A percentile compares a stretch with the other conserved stretches of the same genome.
These are phyloP conservation scores for Aureobasidium sp. DNA, from an alignment of 2,329 filamentous ascomycete species.

Conservation along the genomic window DNA sequence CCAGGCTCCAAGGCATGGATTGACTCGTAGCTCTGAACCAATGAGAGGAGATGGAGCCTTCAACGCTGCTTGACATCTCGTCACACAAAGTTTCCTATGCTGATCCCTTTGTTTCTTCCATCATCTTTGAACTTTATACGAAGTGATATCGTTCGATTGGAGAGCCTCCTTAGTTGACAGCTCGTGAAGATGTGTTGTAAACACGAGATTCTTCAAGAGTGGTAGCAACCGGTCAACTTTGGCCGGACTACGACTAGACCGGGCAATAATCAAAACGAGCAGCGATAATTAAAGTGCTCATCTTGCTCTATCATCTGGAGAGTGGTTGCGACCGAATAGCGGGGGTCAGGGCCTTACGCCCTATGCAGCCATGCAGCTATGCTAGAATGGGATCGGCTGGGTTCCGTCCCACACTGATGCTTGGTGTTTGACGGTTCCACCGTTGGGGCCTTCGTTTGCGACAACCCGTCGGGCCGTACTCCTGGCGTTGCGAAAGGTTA, in stretches of 20 bases:
- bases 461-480: slow-evolving; percentile 11
- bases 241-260: neutral
- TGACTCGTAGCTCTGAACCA: slow-evolving; percentile 4
- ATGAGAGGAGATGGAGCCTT: slow-evolving; percentile 18
- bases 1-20: neutral
- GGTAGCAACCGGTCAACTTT: neutral
- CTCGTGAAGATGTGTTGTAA: neutral
- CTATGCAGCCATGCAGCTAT: neutral
- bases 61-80: slow-evolving; percentile 25
- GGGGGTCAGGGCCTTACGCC: slow-evolving; percentile 12
- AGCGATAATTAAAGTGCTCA: slow-evolving; percentile 10
- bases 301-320: neutral
- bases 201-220: neutral
- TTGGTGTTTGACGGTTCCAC: slow-evolving; percentile 9
- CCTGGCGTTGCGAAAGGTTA: slow-evolving; percentile 3
- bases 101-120: neutral
- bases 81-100: slow-evolving; percentile 4
- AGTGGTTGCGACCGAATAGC: slow-evolving; percentile 7
- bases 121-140: neutral
- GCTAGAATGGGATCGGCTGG: slow-evolving; percentile 9
- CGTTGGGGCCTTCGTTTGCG: slow-evolving; percentile 10
- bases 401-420: slow-evolving; percentile 13
- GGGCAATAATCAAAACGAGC: slow-evolving; percentile 6
- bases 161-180: neutral
- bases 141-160: neutral